Evolutionary conservation across 2,329 filamentous ascomycete genomes (phyloP), one percentile per base, ranked within the genome.

Genomic region (Penicillium psychrosexuale): DNA sequence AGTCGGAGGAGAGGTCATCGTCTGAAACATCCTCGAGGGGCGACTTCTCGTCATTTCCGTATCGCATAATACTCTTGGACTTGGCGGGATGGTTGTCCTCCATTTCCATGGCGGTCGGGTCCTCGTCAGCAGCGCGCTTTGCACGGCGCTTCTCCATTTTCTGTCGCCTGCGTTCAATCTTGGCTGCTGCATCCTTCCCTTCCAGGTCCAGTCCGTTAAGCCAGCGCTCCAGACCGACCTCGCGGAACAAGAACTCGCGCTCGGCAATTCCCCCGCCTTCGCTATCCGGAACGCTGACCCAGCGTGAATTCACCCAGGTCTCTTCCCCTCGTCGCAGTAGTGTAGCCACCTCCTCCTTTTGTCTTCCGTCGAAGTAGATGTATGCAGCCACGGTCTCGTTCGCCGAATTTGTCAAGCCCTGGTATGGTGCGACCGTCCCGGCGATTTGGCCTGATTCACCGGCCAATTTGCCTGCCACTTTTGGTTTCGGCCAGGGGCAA

Each of bases 301-400:
- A 99, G 66, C 94, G 83, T 53, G 91, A 97, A 69, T 97, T 99
- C 24, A 99, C 95, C 94, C 94, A 99, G 2, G 94, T 99, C 76
- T 99, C 94, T 71, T 97, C 94, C 24, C 94, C 93, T 12, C 92
- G 88, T 52, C 94, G 83, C 49, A 99, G 80, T 54, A 99, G 79
- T 12, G 94, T 99, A 49, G 94, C 94, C 3, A 99, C 95, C 76
- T 99, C 94, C 72, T 99, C 94, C 73, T 99, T 99, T 57, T 84
- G 84, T 59, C 94, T 83, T 17, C 94, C 94, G 74, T 99, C 94
- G 69, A 99, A 99, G 77, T 99, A 99, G 65, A 99, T 97, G 74
- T 99, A 99, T 36, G 93, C 94, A 31, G 94, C 94, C 66, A 99
- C 93, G 13, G 94, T 99, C 77, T 99, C 94, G 74, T 97, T 96